Evolutionary conservation across 2,329 filamentous ascomycete genomes (phyloP).

Genomic region (Chaetothyriales sp.): DNA sequence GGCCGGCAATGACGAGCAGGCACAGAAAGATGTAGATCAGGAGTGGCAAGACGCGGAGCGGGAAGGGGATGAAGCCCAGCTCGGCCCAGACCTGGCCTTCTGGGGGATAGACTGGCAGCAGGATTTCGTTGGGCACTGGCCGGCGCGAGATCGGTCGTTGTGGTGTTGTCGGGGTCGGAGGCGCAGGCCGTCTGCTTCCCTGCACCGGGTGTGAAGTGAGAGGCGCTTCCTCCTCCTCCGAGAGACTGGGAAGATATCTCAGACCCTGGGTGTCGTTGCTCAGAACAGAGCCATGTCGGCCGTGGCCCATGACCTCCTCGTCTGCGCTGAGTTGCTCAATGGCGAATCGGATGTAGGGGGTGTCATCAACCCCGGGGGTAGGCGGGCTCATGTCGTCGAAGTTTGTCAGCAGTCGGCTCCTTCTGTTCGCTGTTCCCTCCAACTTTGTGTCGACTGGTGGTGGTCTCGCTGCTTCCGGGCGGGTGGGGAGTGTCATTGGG

Average conservation of each 20-base stretch:
- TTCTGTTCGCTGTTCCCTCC: conserved; percentile 15
- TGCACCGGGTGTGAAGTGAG: conserved; percentile 8
- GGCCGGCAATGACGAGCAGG: conserved; percentile 52
- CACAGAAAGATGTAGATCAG: conserved; percentile 45
- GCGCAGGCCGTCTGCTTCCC: conserved; percentile 4
- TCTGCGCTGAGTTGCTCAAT: conserved; percentile 72
- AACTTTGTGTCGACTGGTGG: conserved; percentile 11
- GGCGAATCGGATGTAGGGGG: conserved; percentile 77
- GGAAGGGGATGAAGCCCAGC: conserved; percentile 55
- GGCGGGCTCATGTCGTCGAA: conserved; percentile 28
- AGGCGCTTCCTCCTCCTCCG: conserved; percentile 1
- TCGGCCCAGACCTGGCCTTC: conserved; percentile 32
- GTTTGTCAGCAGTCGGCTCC: conserved; percentile 17
- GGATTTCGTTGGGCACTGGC: conserved; percentile 14
- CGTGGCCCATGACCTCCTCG: conserved; percentile 44
- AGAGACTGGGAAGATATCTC: not conserved
- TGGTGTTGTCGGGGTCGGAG: conserved; percentile 3
- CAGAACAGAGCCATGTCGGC: conserved; percentile 29
- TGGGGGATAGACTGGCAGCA: conserved; percentile 29
- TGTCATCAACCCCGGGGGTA: conserved; percentile 69
- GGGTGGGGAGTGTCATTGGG: conserved; percentile 16
- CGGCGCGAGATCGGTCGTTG: conserved; percentile 6
- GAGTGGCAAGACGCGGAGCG: conserved; percentile 54
- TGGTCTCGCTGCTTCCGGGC: conserved; percentile 10
- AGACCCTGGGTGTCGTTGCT: not conserved